phyloP scores from a whole-genome alignment of 2,329 filamentous ascomycete species.

The Tolypocladium cylindrosporum region DNA sequence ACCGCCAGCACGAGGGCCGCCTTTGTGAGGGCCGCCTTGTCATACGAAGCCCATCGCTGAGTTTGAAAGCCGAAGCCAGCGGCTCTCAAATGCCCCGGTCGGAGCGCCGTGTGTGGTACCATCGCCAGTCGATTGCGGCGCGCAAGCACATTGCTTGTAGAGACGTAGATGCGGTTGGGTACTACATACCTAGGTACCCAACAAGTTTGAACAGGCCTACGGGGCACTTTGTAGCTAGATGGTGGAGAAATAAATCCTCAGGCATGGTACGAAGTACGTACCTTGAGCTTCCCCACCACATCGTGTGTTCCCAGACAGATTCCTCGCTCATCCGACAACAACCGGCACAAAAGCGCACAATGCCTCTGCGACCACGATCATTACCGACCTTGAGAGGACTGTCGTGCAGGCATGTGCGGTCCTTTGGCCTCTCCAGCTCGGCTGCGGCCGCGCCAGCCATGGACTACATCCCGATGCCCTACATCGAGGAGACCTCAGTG shows the following conservation, averaged over 20 bases:
- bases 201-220: too few species aligned
- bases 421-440: conserved; percentile 31
- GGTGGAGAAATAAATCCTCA: too few species aligned
- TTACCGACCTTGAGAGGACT: conserved; percentile 23
- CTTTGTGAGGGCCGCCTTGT: conserved; percentile 15
- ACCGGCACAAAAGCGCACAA: conserved; percentile 4
- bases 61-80: conserved; percentile 3
- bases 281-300: background rate
- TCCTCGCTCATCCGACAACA: background rate
- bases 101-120: conserved; percentile 14
- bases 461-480: conserved; percentile 45
- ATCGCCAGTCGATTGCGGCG: conserved; percentile 11
- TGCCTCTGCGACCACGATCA: conserved; percentile 20
- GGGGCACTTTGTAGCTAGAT: too few species aligned
- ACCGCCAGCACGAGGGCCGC: conserved; percentile 20
- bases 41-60: conserved; percentile 23
- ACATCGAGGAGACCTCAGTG: conserved; percentile 39
- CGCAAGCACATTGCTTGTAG: conserved; percentile 8
- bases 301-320: background rate
- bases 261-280: too few species aligned
- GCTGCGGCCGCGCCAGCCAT: conserved; percentile 16
- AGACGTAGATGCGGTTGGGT: background rate
- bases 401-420: conserved; percentile 23
- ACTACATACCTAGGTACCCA: background rate
- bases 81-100: conserved; percentile 5